Conservation (phyloP, 768 basidiomycete species). For the Rossbeevera mucosa region DNA sequence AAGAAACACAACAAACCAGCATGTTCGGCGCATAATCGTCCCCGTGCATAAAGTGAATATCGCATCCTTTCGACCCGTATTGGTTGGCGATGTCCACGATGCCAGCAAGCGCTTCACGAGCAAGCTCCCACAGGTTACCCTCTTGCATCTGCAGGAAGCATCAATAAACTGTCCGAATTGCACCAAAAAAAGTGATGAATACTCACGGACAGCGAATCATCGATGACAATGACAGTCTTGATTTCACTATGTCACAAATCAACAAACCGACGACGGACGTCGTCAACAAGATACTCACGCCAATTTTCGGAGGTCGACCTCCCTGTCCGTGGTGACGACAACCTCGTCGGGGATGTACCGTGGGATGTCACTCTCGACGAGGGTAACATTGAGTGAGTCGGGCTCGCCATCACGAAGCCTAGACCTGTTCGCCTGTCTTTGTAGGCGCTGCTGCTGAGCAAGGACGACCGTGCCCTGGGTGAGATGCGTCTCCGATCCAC, state of each 20-base stretch:
- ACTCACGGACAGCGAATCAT: slow-evolving; percentile 38
- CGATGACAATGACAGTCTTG: slow-evolving; percentile 40
- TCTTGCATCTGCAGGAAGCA: slow-evolving; percentile 35
- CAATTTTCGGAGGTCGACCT: slow-evolving; percentile 18
- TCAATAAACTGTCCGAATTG: background rate
- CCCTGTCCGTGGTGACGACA: slow-evolving; percentile 15
- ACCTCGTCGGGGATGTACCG: slow-evolving; percentile 19
- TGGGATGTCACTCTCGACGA: slow-evolving; percentile 26
- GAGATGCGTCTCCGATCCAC: slow-evolving; percentile 9
- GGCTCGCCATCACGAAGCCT: slow-evolving; percentile 6
- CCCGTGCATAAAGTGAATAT: slow-evolving; percentile 41
- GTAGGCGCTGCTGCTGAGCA: slow-evolving; percentile 22
- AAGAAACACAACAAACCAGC: slow-evolving; percentile 9
- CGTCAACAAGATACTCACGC: slow-evolving; percentile 20
- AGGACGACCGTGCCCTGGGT: slow-evolving; percentile 30
- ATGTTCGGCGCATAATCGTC: slow-evolving; percentile 28
- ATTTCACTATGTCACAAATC: slow-evolving; percentile 26
- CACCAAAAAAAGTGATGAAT: background rate
- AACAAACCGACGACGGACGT: background rate
- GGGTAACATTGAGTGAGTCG: slow-evolving; percentile 24
- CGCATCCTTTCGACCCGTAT: slow-evolving; percentile 37
- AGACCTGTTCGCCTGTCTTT: background rate
- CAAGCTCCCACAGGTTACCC: slow-evolving; percentile 35
- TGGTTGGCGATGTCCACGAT: slow-evolving; percentile 35
- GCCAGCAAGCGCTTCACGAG: slow-evolving; percentile 40